Conservation (phyloP, 1,284 basidiomycete species). For the Boletus smithii region DNA sequence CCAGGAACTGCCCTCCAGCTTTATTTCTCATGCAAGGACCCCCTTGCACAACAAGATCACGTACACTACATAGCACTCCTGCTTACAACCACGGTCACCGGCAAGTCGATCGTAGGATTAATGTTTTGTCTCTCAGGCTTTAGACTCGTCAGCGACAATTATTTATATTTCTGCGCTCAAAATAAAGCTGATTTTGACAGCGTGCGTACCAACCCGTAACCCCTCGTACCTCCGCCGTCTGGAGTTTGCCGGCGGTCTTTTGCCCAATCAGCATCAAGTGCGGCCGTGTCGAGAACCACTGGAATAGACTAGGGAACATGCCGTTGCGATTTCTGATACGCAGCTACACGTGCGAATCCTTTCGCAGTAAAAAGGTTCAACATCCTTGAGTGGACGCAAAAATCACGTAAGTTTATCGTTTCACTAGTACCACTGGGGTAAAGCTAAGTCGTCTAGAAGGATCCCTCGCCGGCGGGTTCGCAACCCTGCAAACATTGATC, state of each 20-base stretch:
- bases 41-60: constrained; percentile 25
- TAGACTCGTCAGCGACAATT: constrained; percentile 17
- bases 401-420: constrained; percentile 16
- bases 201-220: constrained; percentile 14
- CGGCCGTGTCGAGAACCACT: constrained; percentile 8
- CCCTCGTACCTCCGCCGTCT: constrained; percentile 16
- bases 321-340: constrained; percentile 7
- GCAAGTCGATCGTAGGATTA: constrained; percentile 1
- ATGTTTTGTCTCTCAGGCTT: constrained; percentile 29
- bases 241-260: constrained; percentile 15
- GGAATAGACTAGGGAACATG: constrained; percentile 9
- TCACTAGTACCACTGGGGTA: constrained; percentile 12
- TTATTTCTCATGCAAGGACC: constrained; percentile 27
- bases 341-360: constrained; percentile 15
- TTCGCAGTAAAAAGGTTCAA: neutral
- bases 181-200: constrained; percentile 21
- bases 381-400: constrained; percentile 5
- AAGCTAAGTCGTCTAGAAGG: too few species aligned
- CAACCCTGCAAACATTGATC: neutral
- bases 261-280: constrained; percentile 6
- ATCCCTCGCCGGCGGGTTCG: too few species aligned
- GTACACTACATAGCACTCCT: constrained; percentile 21
- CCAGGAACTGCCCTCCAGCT: neutral
- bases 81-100: constrained; percentile 14
- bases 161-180: constrained; percentile 12